These are phyloP conservation scores for Wickerhamomyces sp. DNA, from an alignment of 1,139 yeast genomes.

Conservation along the genomic window DNA sequence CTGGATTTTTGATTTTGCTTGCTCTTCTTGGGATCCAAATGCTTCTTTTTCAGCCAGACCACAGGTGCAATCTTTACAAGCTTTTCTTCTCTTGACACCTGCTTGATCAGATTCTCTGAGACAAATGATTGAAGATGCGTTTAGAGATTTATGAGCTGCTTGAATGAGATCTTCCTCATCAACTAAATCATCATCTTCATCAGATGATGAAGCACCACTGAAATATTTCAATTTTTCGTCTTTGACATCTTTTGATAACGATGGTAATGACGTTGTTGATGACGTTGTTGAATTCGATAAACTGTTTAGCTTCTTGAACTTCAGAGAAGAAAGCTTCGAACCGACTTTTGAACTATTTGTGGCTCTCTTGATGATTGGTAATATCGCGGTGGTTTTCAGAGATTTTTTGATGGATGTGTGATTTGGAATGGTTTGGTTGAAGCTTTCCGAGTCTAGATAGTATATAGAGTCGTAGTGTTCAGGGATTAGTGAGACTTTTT, in stretches of 20 bases:
- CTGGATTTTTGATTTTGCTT: conserved; percentile 44
- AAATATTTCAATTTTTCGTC: conserved; percentile 21
- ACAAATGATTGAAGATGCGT: conserved; percentile 21
- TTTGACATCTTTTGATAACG: conserved; percentile 1
- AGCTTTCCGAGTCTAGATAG: conserved; percentile 18
- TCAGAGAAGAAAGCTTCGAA: conserved; percentile 21
- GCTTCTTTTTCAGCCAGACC: conserved; percentile 83
- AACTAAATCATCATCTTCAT: conserved; percentile 31
- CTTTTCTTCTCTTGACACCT: conserved; percentile 70
- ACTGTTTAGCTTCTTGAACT: conserved; percentile 19
- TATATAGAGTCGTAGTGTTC: conserved; percentile 21
- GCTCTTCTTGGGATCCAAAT: conserved; percentile 32
- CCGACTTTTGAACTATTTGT: conserved; percentile 12
- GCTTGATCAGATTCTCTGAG: conserved; percentile 28
- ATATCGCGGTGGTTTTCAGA: conserved; percentile 4
- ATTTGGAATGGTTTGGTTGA: conserved; percentile 20
- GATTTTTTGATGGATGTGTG: conserved; percentile 18
- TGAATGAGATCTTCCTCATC: conserved; percentile 40
- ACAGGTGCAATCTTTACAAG: conserved; percentile 97
- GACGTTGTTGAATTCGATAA: conserved; percentile 8
- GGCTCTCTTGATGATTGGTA: conserved; percentile 1
- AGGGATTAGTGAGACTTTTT: conserved; percentile 14
- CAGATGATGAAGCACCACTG: conserved; percentile 7
- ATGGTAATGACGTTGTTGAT: conserved; percentile 16
- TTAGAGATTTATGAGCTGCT: conserved; percentile 24